Evolutionary conservation across 495 filamentous ascomycete species (phyloP), one percentile per base, ranked within the genome.

Genomic region (Hypomontagnella submonticulosa): DNA sequence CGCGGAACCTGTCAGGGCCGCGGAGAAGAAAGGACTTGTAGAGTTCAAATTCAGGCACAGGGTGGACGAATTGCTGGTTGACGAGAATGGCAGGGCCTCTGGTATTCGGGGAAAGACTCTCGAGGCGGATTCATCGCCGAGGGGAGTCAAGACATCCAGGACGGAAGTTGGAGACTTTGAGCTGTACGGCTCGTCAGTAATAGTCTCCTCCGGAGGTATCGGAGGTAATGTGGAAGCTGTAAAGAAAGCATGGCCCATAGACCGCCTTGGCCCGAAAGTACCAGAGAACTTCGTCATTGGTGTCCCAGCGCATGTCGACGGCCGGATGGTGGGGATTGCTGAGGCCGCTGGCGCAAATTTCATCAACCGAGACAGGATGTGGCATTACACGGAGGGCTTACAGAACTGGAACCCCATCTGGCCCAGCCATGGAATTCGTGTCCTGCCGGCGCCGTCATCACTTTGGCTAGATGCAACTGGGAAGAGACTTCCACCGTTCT

Each of bases 371-470:
- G 81, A 84, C 50, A 61, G 82, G 4, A 83, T 83, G 81, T 83
- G 82, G 82, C 81, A 83, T 60, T 84, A 84, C 62, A 84, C 81
- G 8, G 82, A 84, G 57, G 82, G 82, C 0, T 65, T 84, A 9
- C 75, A 78, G 41, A 84, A 84, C 63, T 84, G 81, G 81, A 62
- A 82, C 36, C 73, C 80, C 32, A 83, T 84, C 59, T 84, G 82
- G 82, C 81, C 81, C 0, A 51, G 59, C 18, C 82, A 84, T 69
- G 82, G 82, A 18, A 84, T 84, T 57, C 81, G 82, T 15, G 75
- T 83, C 4, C 62, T 83, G 11, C 80, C 81, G 0, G 81, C 78
- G 0, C 81, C 81, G 0, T 83, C 80, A 0, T 84, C 82, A 2
- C 77, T 84, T 18, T 84, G 82, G 82, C 70, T 84, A 5, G 82